Evolutionary conservation across 2,329 filamentous ascomycete genomes (phyloP).

Genomic region (Zalaria sp.): DNA sequence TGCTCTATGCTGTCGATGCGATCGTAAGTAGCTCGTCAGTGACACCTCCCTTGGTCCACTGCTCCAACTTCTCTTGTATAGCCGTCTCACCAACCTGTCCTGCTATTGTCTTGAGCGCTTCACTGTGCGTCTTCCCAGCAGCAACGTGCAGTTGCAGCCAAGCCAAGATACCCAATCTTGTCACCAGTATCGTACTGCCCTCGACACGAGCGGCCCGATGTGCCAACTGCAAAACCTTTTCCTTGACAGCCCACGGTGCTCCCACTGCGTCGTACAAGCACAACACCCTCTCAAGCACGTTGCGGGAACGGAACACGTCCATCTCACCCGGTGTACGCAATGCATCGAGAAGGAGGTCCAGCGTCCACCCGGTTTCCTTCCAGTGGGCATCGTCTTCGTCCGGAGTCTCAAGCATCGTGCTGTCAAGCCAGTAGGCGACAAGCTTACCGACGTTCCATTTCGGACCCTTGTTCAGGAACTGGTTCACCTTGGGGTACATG

Average conservation of each 20-base stretch:
- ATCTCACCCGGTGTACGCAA: conserved; percentile 47
- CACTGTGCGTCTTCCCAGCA: conserved; percentile 32
- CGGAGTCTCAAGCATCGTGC: conserved; percentile 60
- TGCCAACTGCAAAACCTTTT: conserved; percentile 47
- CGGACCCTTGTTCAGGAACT: conserved; percentile 65
- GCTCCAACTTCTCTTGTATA: conserved; percentile 48
- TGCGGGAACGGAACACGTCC: conserved; percentile 42
- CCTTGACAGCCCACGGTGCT: conserved; percentile 40
- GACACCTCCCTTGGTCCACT: conserved; percentile 38
- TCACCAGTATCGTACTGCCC: conserved; percentile 69
- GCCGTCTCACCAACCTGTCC: conserved; percentile 48
- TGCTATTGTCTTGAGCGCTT: conserved; percentile 41
- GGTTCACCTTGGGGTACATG: conserved; percentile 76
- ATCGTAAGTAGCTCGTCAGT: neutral
- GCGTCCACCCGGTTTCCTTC: conserved; percentile 59
- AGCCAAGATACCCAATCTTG: conserved; percentile 56
- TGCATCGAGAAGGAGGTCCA: conserved; percentile 55
- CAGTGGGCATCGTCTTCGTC: conserved; percentile 60
- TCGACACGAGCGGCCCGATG: conserved; percentile 54
- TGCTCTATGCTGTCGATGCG: too few species aligned
- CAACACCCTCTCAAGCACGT: conserved; percentile 62
- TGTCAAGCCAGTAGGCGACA: conserved; percentile 48
- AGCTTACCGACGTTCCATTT: conserved; percentile 51
- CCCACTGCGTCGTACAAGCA: conserved; percentile 55
- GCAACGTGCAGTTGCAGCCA: conserved; percentile 56